Base-by-base conservation (phyloP, 768 basidiomycete species). In the Termitomyces bulborhizus region DNA sequence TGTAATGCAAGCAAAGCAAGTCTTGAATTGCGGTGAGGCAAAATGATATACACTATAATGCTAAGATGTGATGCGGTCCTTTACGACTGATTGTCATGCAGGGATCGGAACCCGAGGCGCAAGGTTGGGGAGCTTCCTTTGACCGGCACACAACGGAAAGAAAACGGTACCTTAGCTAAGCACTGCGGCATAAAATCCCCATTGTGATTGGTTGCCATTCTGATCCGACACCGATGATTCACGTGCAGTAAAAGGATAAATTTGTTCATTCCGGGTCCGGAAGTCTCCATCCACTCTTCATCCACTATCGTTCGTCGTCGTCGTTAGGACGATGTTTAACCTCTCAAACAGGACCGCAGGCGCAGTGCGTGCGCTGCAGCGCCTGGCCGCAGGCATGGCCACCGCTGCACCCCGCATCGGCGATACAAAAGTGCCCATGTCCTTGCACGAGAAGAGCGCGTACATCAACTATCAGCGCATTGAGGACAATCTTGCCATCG, bases 401-500 rank as follows among this genome's bases (percentile, higher is more conserved):
- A 92, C 90, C 64, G 86, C 78, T 66, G 77, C 83, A 6, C 78
- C 85, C 45, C 79, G 88, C 63, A 94, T 94, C 62, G 91, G 91
- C 56, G 90, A 92, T 69, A 92, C 87, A 57, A 91, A 92, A 74
- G 92, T 94, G 54, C 73, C 88, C 62, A 93, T 93, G 90, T 91
- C 89, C 39, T 76, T 86, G 61, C 82, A 93, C 60, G 91, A 93
- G 71, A 84, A 86, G 67, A 82, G 78, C 63, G 84, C 82, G 43
- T 93, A 82, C 68, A 93, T 94, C 73, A 94, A 94, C 82, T 93
- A 94, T 72, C 92, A 94, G 74, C 88, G 95, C 56, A 98, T 98
- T 69, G 95, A 98, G 77, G 94, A 98, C 72, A 98, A 95, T 79
- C 88, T 98, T 59, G 85, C 80, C 61, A 70, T 96, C 67, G 83